Evolutionary conservation across 345 rosid species (phyloP).

Genomic region (Firmiana major): DNA sequence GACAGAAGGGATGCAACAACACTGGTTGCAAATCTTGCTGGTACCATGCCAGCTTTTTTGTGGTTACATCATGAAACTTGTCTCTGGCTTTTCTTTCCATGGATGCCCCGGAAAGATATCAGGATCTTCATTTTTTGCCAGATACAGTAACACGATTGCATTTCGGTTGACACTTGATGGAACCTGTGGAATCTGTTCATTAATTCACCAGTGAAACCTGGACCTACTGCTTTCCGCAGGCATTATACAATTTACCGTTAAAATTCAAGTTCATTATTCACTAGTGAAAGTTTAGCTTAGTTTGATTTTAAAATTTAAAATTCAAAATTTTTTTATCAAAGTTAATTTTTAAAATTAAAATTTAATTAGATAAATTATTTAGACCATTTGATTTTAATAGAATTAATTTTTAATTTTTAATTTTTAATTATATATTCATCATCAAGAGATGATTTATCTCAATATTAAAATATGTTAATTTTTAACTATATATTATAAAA

Average conservation of each 20-base stretch:
- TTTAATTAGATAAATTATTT: too few species aligned
- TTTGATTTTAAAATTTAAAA: neutral
- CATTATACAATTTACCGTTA: neutral
- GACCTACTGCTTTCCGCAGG: neutral
- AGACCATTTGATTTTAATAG: too few species aligned
- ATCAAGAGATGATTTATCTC: too few species aligned
- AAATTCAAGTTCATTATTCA: too few species aligned
- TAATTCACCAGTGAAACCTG: neutral
- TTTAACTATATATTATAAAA: too few species aligned
- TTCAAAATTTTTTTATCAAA: too few species aligned
- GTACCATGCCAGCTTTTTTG: neutral
- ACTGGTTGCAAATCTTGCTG: neutral
- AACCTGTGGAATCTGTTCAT: neutral
- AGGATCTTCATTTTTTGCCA: neutral
- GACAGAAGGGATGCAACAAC: neutral
- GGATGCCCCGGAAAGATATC: neutral
- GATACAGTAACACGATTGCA: neutral
- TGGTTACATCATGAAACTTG: neutral
- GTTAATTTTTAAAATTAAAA: too few species aligned
- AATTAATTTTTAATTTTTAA: too few species aligned
- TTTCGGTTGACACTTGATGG: neutral
- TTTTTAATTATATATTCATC: too few species aligned
- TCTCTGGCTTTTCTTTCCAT: neutral
- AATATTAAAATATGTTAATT: too few species aligned
- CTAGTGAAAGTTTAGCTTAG: too few species aligned